phyloP scores from a whole-genome alignment of 257 asterid species.

The Solanum sejunctum region DNA sequence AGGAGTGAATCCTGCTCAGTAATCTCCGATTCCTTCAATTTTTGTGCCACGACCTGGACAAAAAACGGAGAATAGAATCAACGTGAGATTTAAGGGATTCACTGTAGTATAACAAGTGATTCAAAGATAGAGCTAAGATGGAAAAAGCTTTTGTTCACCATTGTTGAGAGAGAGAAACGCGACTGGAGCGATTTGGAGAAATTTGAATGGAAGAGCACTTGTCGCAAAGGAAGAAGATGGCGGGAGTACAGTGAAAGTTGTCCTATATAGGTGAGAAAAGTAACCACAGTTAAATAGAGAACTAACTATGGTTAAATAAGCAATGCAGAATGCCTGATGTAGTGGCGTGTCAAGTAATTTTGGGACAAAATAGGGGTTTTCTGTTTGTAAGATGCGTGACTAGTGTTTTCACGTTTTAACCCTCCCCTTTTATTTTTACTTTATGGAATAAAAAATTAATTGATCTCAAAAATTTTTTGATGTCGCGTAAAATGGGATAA shows the following conservation, averaged over 20 bases:
- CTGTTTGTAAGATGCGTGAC: neutral
- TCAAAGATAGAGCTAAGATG: neutral
- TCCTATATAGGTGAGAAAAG: neutral
- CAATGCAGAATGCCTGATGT: neutral
- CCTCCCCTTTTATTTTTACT: no score
- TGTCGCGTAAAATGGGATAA: no score
- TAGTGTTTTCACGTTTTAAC: no score
- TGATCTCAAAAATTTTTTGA: no score
- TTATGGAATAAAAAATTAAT: no score
- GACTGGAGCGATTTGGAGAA: neutral
- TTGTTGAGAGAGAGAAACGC: neutral
- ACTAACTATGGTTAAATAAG: neutral
- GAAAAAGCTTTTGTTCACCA: neutral
- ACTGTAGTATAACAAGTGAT: neutral
- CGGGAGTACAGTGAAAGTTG: neutral
- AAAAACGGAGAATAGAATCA: neutral
- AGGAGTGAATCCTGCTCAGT: conserved; percentile 97
- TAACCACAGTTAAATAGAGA: neutral
- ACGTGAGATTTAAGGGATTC: neutral
- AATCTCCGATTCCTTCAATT: conserved; percentile 75
- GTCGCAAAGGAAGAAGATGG: neutral
- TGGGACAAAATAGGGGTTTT: neutral
- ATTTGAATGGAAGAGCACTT: neutral
- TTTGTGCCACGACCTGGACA: conserved; percentile 72
- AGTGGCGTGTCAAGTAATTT: neutral